A percentile compares a stretch with the other conserved stretches of the same genome.
Conservation (phyloP, 1,284 basidiomycete genomes). For the Ustilago xerochloae region DNA sequence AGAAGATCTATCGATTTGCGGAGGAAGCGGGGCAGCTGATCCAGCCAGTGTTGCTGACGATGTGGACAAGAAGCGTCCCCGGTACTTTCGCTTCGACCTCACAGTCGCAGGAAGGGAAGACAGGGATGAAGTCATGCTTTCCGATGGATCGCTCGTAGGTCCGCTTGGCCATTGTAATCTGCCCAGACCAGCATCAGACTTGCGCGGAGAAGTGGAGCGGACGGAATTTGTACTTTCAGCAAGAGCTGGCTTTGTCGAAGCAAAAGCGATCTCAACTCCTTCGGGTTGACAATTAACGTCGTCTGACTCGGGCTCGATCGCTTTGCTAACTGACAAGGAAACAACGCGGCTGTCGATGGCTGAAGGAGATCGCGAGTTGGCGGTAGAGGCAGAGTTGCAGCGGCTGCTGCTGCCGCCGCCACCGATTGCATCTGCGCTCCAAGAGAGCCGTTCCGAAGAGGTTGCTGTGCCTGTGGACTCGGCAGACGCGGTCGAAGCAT, state of each 20-base stretch:
- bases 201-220: slow-evolving; percentile 2
- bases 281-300: slow-evolving; percentile 21
- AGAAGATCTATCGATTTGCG: slow-evolving; percentile 14
- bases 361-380: not conserved
- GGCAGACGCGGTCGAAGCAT: not conserved
- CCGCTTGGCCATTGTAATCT: slow-evolving; percentile 3
- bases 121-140: not conserved
- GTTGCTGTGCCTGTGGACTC: slow-evolving; percentile 3
- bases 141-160: not conserved
- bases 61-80: slow-evolving; percentile 13
- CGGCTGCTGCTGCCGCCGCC: not conserved
- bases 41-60: slow-evolving; percentile 10
- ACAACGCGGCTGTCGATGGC: not conserved
- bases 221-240: not conserved
- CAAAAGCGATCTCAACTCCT: slow-evolving; percentile 9
- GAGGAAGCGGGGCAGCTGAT: slow-evolving; percentile 9
- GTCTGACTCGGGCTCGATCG: slow-evolving; percentile 4
- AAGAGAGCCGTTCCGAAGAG: slow-evolving; percentile 15
- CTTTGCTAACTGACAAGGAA: not conserved
- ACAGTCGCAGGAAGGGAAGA: not conserved
- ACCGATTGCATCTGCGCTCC: slow-evolving; percentile 1
- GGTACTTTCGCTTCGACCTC: slow-evolving; percentile 5
- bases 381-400: slow-evolving; percentile 7
- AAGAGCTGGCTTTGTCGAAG: not conserved
- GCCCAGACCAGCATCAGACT: not conserved